Percentiles rank a stretch among this genome's conserved stretches.
Conservation (phyloP, 2,329 filamentous ascomycete species). For the Akanthomyces lecanii region DNA sequence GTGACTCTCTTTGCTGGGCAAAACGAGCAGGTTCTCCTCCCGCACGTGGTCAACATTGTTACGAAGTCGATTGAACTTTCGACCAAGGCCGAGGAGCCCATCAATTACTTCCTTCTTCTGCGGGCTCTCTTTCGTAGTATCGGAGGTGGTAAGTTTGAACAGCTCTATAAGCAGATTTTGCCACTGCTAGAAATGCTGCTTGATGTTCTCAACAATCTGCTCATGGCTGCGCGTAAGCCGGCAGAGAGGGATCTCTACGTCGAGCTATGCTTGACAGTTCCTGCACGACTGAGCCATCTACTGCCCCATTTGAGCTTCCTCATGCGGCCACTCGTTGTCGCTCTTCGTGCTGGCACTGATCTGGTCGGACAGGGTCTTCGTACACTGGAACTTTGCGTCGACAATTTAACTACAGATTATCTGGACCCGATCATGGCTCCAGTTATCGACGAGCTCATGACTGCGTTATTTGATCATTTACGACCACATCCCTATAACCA, state of each 20-base stretch:
- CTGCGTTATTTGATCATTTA: slow-evolving; percentile 91
- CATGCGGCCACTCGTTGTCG: slow-evolving; percentile 96
- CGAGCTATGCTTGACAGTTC: slow-evolving; percentile 92
- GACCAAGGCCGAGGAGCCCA: slow-evolving; percentile 91
- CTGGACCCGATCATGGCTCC: slow-evolving; percentile 98
- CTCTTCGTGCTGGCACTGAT: slow-evolving; percentile 83
- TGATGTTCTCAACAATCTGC: slow-evolving; percentile 91
- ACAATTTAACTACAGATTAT: slow-evolving; percentile 97
- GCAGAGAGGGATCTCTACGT: slow-evolving; percentile 93
- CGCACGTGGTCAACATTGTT: slow-evolving; percentile 95
- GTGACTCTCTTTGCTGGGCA: slow-evolving; percentile 92
- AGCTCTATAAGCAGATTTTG: slow-evolving; percentile 96
- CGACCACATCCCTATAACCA: slow-evolving; percentile 93
- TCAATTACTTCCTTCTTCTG: slow-evolving; percentile 96
- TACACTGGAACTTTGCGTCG: slow-evolving; percentile 92
- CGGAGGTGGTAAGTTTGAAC: slow-evolving; percentile 93
- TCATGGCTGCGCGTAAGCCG: slow-evolving; percentile 85
- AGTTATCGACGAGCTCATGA: slow-evolving; percentile 98
- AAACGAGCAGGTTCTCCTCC: slow-evolving; percentile 92
- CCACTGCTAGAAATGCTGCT: slow-evolving; percentile 95
- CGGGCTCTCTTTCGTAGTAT: slow-evolving; percentile 94
- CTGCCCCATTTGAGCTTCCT: slow-evolving; percentile 92
- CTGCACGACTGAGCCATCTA: slow-evolving; percentile 87
- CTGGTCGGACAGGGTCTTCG: slow-evolving; percentile 90
- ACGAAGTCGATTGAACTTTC: slow-evolving; percentile 96